Percentiles rank a stretch among this genome's conserved stretches.
Evolutionary conservation across 495 filamentous ascomycete species (phyloP).

Genomic region (Cenococcum geophilum): DNA sequence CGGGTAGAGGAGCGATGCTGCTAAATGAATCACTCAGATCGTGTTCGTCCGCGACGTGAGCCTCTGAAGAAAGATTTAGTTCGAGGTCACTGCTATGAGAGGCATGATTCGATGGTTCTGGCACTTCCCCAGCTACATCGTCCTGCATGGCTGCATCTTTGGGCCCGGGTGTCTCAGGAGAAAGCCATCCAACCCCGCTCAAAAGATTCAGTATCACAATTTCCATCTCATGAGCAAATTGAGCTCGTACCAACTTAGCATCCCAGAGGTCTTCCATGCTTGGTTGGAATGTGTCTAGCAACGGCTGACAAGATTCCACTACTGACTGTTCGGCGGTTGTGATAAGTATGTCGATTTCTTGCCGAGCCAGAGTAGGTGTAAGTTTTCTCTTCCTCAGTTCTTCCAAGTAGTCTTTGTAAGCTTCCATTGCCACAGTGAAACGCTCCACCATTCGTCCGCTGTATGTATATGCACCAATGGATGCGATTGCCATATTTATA

Average conservation of each 20-base stretch:
- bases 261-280: constrained; percentile 15
- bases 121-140: too few species aligned
- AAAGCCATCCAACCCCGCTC: constrained; percentile 11
- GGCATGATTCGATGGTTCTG: too few species aligned
- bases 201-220: constrained; percentile 11
- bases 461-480: constrained; percentile 11
- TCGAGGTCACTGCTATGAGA: neutral
- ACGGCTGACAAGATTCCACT: neutral
- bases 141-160: too few species aligned
- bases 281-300: constrained; percentile 3
- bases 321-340: neutral
- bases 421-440: neutral
- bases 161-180: neutral
- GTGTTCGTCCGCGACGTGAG: neutral
- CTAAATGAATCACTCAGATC: neutral
- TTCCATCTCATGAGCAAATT: constrained; percentile 17
- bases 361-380: neutral
- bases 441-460: constrained; percentile 3
- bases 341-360: neutral
- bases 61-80: neutral
- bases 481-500: constrained; percentile 4
- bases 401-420: neutral
- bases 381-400: neutral
- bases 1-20: neutral
- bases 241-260: constrained; percentile 23